Evolutionary conservation across 495 filamentous ascomycete genomes (phyloP).

Genomic region (Rhypophila decipiens): DNA sequence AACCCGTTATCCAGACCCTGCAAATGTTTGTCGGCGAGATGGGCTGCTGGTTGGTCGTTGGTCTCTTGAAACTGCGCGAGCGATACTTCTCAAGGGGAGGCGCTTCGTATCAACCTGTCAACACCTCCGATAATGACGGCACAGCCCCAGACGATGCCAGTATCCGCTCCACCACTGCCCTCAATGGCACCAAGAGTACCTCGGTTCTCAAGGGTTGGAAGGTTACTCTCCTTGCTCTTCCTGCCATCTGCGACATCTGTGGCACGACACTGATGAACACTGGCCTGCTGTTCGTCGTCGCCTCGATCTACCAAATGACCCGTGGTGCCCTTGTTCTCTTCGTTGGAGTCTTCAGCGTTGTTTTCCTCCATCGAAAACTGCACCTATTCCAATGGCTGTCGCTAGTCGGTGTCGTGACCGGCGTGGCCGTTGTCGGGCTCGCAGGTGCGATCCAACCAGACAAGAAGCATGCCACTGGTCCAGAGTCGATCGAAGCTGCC

Average conservation of each 20-base stretch:
- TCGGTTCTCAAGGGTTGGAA: constrained; percentile 60
- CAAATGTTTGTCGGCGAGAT: constrained; percentile 95
- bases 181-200: constrained; percentile 33
- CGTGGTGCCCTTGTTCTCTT: constrained; percentile 90
- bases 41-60: constrained; percentile 86
- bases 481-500: constrained; percentile 13
- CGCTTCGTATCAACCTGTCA: constrained; percentile 57
- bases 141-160: constrained; percentile 33
- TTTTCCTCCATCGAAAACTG: constrained; percentile 75
- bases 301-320: constrained; percentile 98
- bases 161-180: constrained; percentile 40
- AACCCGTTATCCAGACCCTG: constrained; percentile 90
- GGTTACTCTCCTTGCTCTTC: constrained; percentile 72
- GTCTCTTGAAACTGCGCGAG: constrained; percentile 54
- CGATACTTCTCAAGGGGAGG: constrained; percentile 41
- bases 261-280: constrained; percentile 97
- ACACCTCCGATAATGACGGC: constrained; percentile 27
- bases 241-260: constrained; percentile 87
- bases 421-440: constrained; percentile 84
- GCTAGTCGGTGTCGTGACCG: constrained; percentile 76
- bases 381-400: constrained; percentile 83
- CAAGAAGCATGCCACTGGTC: constrained; percentile 38
- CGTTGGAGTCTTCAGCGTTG: constrained; percentile 88
- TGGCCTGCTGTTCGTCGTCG: constrained; percentile 85
- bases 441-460: constrained; percentile 75